Conservation (phyloP, 352 stramenopile species). For the Globisporangium parvum region DNA sequence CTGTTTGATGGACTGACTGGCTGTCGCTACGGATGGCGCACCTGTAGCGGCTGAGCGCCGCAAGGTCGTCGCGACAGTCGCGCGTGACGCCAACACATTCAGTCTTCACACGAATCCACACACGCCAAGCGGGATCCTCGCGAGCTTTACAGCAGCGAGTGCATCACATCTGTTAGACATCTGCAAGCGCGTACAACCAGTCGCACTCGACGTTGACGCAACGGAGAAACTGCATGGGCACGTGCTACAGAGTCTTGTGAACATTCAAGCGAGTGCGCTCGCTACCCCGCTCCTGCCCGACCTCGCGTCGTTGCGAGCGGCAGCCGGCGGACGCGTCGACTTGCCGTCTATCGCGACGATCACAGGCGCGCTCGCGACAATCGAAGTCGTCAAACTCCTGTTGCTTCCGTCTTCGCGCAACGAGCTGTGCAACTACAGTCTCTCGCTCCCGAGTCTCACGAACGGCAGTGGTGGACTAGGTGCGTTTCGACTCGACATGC, state of each 20-base stretch:
- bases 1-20: neutral
- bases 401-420: slow-evolving; percentile 1
- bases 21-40: neutral
- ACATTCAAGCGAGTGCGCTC: slow-evolving; percentile 13
- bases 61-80: neutral
- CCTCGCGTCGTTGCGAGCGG: slow-evolving; percentile 16
- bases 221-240: slow-evolving; percentile 16
- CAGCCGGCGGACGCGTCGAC: slow-evolving; percentile 6
- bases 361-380: slow-evolving; percentile 18
- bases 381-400: slow-evolving; percentile 21
- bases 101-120: slow-evolving; percentile 18
- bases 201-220: slow-evolving; percentile 9
- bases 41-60: slow-evolving; percentile 4
- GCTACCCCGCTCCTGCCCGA: slow-evolving; percentile 10
- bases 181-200: slow-evolving; percentile 10
- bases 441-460: slow-evolving; percentile 8
- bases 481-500: slow-evolving; percentile 4
- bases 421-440: slow-evolving; percentile 1
- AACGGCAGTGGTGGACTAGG: slow-evolving; percentile 5
- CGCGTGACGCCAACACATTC: slow-evolving; percentile 6
- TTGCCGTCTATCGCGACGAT: slow-evolving; percentile 21
- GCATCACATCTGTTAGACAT: slow-evolving; percentile 9
- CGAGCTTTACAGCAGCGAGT: slow-evolving; percentile 9
- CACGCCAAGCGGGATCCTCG: slow-evolving; percentile 12
- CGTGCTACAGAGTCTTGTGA: slow-evolving; percentile 27